A percentile compares a stretch with the other conserved stretches of the same genome.
These are phyloP conservation scores for Lyophyllum atratum DNA, from an alignment of 768 basidiomycete species.

Conservation along the genomic window DNA sequence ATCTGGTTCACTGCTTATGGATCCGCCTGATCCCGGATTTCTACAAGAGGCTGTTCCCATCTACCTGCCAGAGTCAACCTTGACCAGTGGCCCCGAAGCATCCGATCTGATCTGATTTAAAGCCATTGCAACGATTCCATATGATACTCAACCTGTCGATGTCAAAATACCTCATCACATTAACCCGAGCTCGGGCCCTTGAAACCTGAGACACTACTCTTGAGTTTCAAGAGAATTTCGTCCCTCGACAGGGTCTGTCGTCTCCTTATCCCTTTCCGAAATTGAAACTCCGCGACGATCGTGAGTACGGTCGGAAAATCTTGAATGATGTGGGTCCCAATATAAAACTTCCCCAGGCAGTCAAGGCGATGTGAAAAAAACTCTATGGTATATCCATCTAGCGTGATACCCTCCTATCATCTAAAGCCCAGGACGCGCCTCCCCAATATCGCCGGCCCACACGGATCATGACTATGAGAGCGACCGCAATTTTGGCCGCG, in stretches of 20 bases:
- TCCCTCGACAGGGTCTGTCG: neutral
- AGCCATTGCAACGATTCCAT: neutral
- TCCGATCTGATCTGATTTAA: constrained; percentile 13
- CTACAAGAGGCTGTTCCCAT: neutral
- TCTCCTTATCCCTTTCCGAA: neutral
- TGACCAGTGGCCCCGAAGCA: neutral
- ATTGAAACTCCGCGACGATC: constrained; percentile 14
- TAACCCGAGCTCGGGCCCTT: neutral
- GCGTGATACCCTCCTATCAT: neutral
- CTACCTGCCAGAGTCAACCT: neutral
- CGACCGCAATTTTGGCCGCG: constrained; percentile 49
- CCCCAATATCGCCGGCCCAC: constrained; percentile 55
- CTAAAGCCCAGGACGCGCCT: constrained; percentile 33
- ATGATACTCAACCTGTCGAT: neutral
- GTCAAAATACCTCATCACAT: neutral
- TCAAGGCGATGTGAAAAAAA: neutral
- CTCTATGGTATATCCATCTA: neutral
- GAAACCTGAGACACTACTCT: neutral
- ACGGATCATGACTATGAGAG: constrained; percentile 44
- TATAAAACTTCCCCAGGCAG: neutral
- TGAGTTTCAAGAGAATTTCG: neutral
- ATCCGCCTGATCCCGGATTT: neutral
- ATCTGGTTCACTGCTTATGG: neutral
- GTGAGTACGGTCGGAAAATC: neutral
- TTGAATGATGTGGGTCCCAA: neutral